A percentile compares a stretch with the other conserved stretches of the same genome.
These are phyloP conservation scores for Erodium texanum DNA, from an alignment of 441 rosid species.

Conservation along the genomic window DNA sequence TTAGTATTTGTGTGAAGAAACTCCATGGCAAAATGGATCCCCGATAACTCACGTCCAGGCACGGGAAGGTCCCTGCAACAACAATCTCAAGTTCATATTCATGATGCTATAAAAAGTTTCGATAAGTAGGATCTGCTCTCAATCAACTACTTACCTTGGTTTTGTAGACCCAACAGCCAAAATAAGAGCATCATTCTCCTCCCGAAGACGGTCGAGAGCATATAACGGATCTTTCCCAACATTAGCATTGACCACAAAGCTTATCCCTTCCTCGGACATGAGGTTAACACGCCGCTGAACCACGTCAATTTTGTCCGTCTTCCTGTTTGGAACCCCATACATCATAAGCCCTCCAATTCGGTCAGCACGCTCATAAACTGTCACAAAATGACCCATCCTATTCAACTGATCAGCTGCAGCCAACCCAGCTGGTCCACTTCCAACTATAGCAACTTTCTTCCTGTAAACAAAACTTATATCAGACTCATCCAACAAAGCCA, in stretches of 20 bases:
- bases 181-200: constrained; percentile 79
- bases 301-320: constrained; percentile 86
- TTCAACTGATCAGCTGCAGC: constrained; percentile 99
- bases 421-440: constrained; percentile 97
- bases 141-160: constrained; percentile 53
- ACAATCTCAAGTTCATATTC: constrained; percentile 5
- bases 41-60: constrained; percentile 79
- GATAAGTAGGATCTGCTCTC: too few species aligned
- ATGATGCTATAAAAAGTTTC: background rate
- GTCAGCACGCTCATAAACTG: constrained; percentile 93
- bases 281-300: constrained; percentile 93
- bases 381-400: constrained; percentile 88
- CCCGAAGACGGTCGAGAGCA: constrained; percentile 60
- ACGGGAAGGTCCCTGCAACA: constrained; percentile 92
- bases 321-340: constrained; percentile 99
- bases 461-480: constrained; percentile 29
- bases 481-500: background rate
- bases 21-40: constrained; percentile 97
- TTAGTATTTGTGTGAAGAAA: constrained; percentile 94
- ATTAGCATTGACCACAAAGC: constrained; percentile 85
- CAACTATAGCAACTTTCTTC: constrained; percentile 80
- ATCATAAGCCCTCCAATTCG: constrained; percentile 99
- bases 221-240: constrained; percentile 78
- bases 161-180: constrained; percentile 97
- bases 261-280: constrained; percentile 84